phyloP scores from a whole-genome alignment of 768 basidiomycete genomes.

The Collybia nuda region DNA sequence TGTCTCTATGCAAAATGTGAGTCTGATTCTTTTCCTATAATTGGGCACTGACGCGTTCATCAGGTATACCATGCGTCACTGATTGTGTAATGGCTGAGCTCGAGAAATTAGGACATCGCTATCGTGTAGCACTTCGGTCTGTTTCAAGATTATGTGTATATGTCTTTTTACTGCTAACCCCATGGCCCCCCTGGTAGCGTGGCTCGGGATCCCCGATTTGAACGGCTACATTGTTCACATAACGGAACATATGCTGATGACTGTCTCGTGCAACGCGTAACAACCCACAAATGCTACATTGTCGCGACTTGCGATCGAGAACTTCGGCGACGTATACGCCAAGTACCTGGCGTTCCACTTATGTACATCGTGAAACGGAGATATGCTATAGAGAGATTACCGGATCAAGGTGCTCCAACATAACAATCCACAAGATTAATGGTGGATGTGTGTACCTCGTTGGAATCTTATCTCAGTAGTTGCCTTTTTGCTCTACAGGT shows the following conservation, averaged over 20 bases:
- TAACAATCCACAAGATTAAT: conserved; percentile 19
- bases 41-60: conserved; percentile 1
- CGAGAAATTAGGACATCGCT: conserved; percentile 95
- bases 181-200: conserved; percentile 56
- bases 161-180: too few relatives aligned
- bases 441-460: too few relatives aligned
- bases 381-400: conserved; percentile 93
- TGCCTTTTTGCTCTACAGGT: too few relatives aligned
- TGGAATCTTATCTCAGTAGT: too few relatives aligned
- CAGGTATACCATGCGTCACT: conserved; percentile 98
- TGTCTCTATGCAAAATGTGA: conserved; percentile 96
- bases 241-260: conserved; percentile 98
- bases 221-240: conserved; percentile 90
- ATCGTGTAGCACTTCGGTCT: conserved; percentile 90
- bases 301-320: conserved; percentile 98
- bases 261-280: conserved; percentile 95
- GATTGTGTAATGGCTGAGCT: conserved; percentile 99
- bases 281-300: conserved; percentile 93
- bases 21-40: not conserved
- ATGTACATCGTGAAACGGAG: conserved; percentile 95
- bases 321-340: conserved; percentile 86
- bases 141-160: conserved; percentile 23
- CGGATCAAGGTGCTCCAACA: conserved; percentile 88
- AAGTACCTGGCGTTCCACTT: conserved; percentile 89
- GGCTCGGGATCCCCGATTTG: conserved; percentile 96